A percentile compares a stretch with the other conserved stretches of the same genome.
Evolutionary conservation across 176 grass and related monocot species (phyloP).

Genomic region (Oryza glaberrima): DNA sequence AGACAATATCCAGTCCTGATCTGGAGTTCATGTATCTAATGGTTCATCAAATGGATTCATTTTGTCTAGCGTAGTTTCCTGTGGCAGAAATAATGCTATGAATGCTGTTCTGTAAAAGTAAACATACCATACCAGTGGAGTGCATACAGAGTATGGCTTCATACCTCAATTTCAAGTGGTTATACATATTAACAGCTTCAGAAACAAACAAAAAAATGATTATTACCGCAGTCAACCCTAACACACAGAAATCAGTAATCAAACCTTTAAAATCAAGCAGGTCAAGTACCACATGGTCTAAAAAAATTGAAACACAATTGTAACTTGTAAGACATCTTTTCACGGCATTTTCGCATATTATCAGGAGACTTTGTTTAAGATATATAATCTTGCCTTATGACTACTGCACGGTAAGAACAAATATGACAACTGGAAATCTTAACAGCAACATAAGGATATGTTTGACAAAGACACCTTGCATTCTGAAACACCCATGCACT

Average conservation of each 20-base stretch:
- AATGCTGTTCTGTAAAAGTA: too few species aligned
- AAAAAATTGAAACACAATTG: background rate
- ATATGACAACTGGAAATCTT: conserved; percentile 3
- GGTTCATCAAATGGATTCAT: too few species aligned
- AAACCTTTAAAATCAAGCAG: background rate
- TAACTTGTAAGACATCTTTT: background rate
- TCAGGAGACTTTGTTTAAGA: background rate
- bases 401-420: background rate
- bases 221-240: background rate
- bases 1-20: background rate
- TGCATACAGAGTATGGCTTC: too few species aligned
- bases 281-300: background rate
- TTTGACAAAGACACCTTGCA: background rate
- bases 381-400: background rate
- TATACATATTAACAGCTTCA: too few species aligned
- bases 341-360: background rate
- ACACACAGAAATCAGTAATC: background rate
- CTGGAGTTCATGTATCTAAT: background rate
- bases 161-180: too few species aligned
- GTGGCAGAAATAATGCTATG: too few species aligned
- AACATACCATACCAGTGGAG: too few species aligned
- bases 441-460: background rate
- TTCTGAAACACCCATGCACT: too few species aligned
- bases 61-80: too few species aligned
- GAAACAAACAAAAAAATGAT: too few species aligned